A percentile compares a stretch with the other conserved stretches of the same genome.
phyloP scores from a whole-genome alignment of 768 basidiomycete genomes.

The Cubamyces sp. region DNA sequence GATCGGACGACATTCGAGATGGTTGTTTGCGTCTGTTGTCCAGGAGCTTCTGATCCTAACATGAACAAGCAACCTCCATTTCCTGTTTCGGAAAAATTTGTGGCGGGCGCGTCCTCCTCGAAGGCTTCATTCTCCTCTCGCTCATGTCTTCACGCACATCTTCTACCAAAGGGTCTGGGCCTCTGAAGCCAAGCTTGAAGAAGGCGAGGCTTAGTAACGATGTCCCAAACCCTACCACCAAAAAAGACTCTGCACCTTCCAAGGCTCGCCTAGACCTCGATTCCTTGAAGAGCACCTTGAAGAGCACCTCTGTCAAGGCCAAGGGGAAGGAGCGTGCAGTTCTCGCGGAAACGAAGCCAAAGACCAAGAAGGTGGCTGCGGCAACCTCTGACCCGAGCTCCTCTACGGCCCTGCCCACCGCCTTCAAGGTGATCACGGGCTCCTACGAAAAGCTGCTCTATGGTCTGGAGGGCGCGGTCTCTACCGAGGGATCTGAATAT shows the following conservation, averaged over 20 bases:
- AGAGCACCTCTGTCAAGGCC: constrained; percentile 17
- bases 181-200: constrained; percentile 26
- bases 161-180: constrained; percentile 17
- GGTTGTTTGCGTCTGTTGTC: constrained; percentile 30
- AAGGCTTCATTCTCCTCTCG: neutral
- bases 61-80: constrained; percentile 24
- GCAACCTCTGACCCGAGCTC: constrained; percentile 13
- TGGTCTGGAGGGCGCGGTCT: constrained; percentile 73
- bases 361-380: constrained; percentile 8
- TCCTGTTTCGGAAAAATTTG: constrained; percentile 26
- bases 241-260: neutral
- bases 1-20: neutral
- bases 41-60: constrained; percentile 28
- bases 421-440: constrained; percentile 88
- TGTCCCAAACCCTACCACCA: neutral
- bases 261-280: neutral
- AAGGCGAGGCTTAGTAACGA: constrained; percentile 5
- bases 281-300: neutral
- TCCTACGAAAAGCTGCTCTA: constrained; percentile 97
- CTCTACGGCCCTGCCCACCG: constrained; percentile 45
- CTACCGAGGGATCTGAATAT: constrained; percentile 37
- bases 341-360: constrained; percentile 17
- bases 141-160: constrained; percentile 19
- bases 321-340: constrained; percentile 39
- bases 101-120: neutral